Evolutionary conservation across 495 filamentous ascomycete genomes (phyloP).

Genomic region (Terfezia boudieri): DNA sequence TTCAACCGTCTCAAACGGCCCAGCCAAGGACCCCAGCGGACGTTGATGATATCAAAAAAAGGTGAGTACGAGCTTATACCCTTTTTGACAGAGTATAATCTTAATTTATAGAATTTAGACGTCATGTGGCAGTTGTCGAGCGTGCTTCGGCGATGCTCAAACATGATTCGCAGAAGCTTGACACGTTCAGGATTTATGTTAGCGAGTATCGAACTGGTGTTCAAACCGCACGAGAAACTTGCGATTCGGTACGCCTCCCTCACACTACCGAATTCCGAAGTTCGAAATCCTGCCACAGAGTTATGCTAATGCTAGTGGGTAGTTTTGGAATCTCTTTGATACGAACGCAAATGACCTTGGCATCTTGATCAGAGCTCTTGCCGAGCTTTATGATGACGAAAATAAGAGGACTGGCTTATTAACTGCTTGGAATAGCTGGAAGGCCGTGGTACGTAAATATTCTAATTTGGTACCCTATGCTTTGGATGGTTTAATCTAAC

Average conservation of each 20-base stretch:
- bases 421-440: slow-evolving; percentile 82
- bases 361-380: slow-evolving; percentile 75
- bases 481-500: no score
- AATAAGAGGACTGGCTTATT: slow-evolving; percentile 46
- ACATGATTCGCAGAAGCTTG: slow-evolving; percentile 47
- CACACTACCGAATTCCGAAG: background rate
- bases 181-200: slow-evolving; percentile 52
- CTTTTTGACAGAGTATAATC: no score
- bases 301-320: background rate
- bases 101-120: background rate
- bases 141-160: slow-evolving; percentile 59
- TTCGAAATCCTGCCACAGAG: background rate
- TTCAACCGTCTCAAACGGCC: background rate
- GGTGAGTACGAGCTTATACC: no score
- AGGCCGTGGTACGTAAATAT: slow-evolving; percentile 32
- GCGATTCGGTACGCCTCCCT: slow-evolving; percentile 44
- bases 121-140: slow-evolving; percentile 55
- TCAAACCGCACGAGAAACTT: slow-evolving; percentile 47
- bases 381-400: slow-evolving; percentile 76
- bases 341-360: slow-evolving; percentile 54
- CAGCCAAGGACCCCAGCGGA: background rate
- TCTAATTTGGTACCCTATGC: background rate
- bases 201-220: slow-evolving; percentile 46
- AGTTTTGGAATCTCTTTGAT: slow-evolving; percentile 51
- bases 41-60: no score